A percentile compares a stretch with the other conserved stretches of the same genome.
Evolutionary conservation across 1,284 basidiomycete genomes (phyloP).

Genomic region (Leccinum griseonigrum): DNA sequence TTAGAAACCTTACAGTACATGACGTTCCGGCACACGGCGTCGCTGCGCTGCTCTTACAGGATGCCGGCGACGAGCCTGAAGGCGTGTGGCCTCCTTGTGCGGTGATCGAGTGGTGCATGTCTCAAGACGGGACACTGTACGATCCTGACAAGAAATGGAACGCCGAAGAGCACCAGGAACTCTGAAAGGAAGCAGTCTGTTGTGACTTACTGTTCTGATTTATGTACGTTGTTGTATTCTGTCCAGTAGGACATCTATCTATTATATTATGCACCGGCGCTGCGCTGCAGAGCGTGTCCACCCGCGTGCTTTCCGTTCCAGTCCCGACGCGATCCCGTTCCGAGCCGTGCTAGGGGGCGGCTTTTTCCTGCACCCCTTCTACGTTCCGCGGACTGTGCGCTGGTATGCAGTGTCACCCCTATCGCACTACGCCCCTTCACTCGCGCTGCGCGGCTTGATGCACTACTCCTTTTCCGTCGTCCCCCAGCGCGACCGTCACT

Average conservation of each 20-base stretch:
- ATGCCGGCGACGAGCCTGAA: constrained; percentile 63
- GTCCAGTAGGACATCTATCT: neutral
- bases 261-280: neutral
- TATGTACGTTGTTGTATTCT: neutral
- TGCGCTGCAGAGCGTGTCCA: too few relatives aligned
- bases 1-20: constrained; percentile 58
- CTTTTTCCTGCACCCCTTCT: too few relatives aligned
- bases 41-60: constrained; percentile 61
- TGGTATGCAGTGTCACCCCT: too few relatives aligned
- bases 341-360: too few relatives aligned
- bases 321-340: too few relatives aligned
- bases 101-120: constrained; percentile 43
- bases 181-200: neutral
- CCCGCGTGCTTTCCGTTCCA: too few relatives aligned
- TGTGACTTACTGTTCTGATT: neutral
- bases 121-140: constrained; percentile 29
- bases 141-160: constrained; percentile 32
- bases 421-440: too few relatives aligned
- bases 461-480: too few relatives aligned
- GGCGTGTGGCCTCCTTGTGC: constrained; percentile 48
- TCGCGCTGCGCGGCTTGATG: too few relatives aligned
- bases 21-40: constrained; percentile 66
- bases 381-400: too few relatives aligned
- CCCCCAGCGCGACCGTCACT: too few relatives aligned
- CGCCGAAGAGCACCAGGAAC: constrained; percentile 18